Evolutionary conservation across 192 early-diverging fungal genomes (phyloP).

Genomic region (Backusella tuberculispora): DNA sequence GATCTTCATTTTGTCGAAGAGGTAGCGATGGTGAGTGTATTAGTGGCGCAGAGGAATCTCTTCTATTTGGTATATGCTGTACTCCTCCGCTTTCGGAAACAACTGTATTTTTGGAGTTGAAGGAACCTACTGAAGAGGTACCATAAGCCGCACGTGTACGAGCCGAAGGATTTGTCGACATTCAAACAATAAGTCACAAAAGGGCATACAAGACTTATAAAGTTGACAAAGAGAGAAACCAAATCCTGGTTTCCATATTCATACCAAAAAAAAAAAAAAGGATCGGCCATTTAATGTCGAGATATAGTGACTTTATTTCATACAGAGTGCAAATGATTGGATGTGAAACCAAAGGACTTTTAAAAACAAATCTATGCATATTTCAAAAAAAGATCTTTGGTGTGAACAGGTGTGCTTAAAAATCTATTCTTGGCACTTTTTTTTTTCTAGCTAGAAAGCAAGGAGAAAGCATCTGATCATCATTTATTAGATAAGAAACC

Average conservation of each 20-base stretch:
- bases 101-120: background rate
- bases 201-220: slow-evolving; percentile 6
- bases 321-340: background rate
- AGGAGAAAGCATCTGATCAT: too few species aligned
- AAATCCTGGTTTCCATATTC: background rate
- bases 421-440: too few species aligned
- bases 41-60: slow-evolving; percentile 44
- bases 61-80: slow-evolving; percentile 18
- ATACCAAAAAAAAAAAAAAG: background rate
- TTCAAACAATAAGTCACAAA: slow-evolving; percentile 21
- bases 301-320: slow-evolving; percentile 1
- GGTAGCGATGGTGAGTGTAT: slow-evolving; percentile 34
- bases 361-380: slow-evolving; percentile 10
- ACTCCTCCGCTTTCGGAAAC: background rate
- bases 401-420: too few species aligned
- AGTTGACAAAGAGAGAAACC: background rate
- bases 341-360: background rate
- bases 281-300: slow-evolving; percentile 10
- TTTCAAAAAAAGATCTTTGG: too few species aligned
- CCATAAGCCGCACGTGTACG: slow-evolving; percentile 34
- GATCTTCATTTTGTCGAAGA: background rate
- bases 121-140: slow-evolving; percentile 22
- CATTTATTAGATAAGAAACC: too few species aligned
- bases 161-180: slow-evolving; percentile 37
- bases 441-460: too few species aligned